Percentiles rank a stretch among this genome's conserved stretches.
Conservation (phyloP, 1,284 basidiomycete genomes). For the Athelia psychrophila region DNA sequence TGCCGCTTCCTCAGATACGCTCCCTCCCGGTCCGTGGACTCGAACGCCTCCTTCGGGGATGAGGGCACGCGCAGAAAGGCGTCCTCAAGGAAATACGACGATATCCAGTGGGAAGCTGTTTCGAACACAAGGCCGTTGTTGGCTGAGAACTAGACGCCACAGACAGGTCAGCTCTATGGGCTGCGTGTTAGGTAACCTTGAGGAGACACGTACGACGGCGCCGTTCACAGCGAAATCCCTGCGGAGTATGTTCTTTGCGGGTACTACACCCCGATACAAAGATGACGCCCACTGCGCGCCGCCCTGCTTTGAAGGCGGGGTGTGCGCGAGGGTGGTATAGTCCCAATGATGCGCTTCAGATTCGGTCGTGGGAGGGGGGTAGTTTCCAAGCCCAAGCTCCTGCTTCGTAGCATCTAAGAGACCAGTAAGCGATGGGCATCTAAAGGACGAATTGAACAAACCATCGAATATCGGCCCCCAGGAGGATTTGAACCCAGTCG, state of each 20-base stretch:
- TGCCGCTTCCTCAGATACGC: constrained; percentile 14
- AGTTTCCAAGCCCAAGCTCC: constrained; percentile 36
- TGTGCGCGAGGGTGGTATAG: constrained; percentile 29
- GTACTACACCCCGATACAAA: constrained; percentile 56
- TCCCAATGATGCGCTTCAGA: constrained; percentile 23
- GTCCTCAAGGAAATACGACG: constrained; percentile 18
- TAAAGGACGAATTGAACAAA: constrained; percentile 16
- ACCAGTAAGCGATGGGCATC: neutral
- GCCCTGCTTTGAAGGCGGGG: constrained; percentile 15
- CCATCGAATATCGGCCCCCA: constrained; percentile 49
- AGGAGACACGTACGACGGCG: constrained; percentile 38
- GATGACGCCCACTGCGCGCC: constrained; percentile 31
- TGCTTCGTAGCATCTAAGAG: constrained; percentile 32
- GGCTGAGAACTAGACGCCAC: constrained; percentile 33
- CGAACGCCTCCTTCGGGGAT: constrained; percentile 11
- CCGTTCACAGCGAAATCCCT: constrained; percentile 63
- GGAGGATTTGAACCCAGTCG: constrained; percentile 54
- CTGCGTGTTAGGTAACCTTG: neutral
- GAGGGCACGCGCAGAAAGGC: constrained; percentile 13
- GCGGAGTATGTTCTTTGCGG: constrained; percentile 46
- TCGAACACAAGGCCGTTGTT: constrained; percentile 32
- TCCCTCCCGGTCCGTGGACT: constrained; percentile 8
- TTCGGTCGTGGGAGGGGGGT: constrained; percentile 16
- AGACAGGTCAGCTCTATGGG: no score
- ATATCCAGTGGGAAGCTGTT: constrained; percentile 19